Evolutionary conservation across 352 stramenopile genomes (phyloP), one percentile per base, ranked within the genome.

Genomic region (Pythium oligandrum): DNA sequence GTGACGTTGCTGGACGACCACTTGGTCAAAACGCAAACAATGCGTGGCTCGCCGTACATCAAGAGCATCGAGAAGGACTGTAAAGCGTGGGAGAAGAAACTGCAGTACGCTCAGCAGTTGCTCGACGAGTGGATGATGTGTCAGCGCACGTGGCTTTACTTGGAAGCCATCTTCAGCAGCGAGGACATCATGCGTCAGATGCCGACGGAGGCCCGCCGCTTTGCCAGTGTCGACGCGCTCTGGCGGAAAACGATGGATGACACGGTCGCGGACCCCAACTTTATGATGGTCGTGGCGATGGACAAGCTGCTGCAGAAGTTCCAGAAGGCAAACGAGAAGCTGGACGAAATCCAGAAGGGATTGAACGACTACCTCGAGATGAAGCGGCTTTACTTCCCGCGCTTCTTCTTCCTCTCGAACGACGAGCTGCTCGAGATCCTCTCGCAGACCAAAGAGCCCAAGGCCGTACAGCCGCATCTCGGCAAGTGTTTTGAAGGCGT

Each of bases 141-240:
- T 51, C 95, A 98, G 68, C 78, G 90, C 33, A 97, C 91, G 48
- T 98, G 95, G 94, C 73, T 98, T 34, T 98, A 98, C 59, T 77
- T 98, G 4, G 92, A 98, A 66, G 90, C 94, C 4, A 98, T 98
- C 47, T 98, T 98, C 60, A 93, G 81, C 52, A 96, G 83, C 1
- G 89, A 97, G 40, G 95, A 98, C 55, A 98, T 98, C 44, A 97
- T 98, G 88, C 73, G 92, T 8, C 93, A 98, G 72, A 96, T 98
- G 78, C 93, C 93, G 4, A 96, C 88, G 0, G 90, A 98, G 48
- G 87, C 86, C 2, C 69, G 87, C 37, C 79, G 88, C 0, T 97
- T 97, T 61, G 87, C 84, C 4, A 90, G 78, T 38, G 88, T 97
- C 38, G 89, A 96, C 51, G 79, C 84, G 6, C 49, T 96, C 2